Evolutionary conservation across 2,329 filamentous ascomycete genomes (phyloP).

Genomic region (Colletotrichum sp.): DNA sequence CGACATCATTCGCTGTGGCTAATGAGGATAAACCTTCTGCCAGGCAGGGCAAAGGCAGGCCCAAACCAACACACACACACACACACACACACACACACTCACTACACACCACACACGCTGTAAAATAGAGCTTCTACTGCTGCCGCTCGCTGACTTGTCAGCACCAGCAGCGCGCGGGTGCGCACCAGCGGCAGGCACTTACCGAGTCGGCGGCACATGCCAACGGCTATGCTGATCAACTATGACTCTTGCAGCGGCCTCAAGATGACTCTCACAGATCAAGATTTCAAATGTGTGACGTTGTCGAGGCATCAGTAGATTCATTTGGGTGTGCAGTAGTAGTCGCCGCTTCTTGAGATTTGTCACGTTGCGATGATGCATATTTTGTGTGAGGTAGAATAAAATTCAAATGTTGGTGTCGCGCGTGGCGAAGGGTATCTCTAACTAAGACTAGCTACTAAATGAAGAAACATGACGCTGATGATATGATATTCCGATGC

Average conservation of each 20-base stretch:
- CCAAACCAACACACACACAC: background rate
- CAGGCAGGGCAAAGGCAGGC: background rate
- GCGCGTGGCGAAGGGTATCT: slow-evolving; percentile 21
- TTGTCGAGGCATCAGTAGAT: background rate
- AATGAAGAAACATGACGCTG: background rate
- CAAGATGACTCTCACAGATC: background rate
- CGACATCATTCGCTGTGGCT: background rate
- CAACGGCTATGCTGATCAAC: background rate
- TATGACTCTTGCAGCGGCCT: background rate
- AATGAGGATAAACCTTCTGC: background rate
- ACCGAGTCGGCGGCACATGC: background rate
- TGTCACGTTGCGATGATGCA: background rate
- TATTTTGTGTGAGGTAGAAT: background rate
- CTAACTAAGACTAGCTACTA: slow-evolving; percentile 12
- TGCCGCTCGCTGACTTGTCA: background rate
- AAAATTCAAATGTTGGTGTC: slow-evolving; percentile 17
- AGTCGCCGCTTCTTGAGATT: too few species aligned
- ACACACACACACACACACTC: background rate
- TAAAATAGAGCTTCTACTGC: background rate
- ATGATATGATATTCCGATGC: slow-evolving; percentile 6
- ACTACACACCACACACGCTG: background rate
- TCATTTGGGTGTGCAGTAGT: background rate
- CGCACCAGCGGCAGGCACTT: background rate
- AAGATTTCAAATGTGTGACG: background rate
- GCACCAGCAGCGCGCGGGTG: background rate